Base-by-base conservation (phyloP, 306 rosid genomes). In the Potentilla sterilis region DNA sequence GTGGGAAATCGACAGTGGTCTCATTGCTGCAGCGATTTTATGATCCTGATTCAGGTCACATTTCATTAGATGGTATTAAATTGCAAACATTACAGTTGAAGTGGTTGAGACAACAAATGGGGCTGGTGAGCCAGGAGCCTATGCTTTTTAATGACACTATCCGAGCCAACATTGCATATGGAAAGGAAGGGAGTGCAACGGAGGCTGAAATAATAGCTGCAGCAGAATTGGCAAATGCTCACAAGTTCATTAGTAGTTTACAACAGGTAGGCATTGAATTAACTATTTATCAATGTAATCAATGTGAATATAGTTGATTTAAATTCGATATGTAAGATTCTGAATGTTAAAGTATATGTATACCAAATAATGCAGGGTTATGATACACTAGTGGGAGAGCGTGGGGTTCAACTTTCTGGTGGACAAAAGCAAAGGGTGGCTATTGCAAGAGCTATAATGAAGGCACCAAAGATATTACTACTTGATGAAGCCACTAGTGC, bases 341-440 rank as follows among this genome's bases (percentile, higher is more conserved):
- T 57, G 77, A 28, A 59, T 59, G 66, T 12, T 28, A 19, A 32
- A 59, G 34, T 4, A 11, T 59, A 12, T 59, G 65, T 59, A 28
- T 28, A 28, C 28, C 28, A 28, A 28, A 3, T 28, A 22, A 14
- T 79, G 82, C 80, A 89, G 93, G 97, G 97, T 0, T 92, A 92
- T 65, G 91, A 89, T 55, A 87, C 97, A 32, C 28, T 46, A 32
- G 97, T 89, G 2, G 96, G 97, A 21, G 96, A 92, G 74, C 81
- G 95, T 41, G 97, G 97, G 21, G 75, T 81, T 32, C 95, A 91
- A 32, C 49, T 91, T 21, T 91, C 97, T 0, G 97, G 97, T 2
- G 97, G 97, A 48, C 97, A 91, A 70, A 91, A 91, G 77, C 97
- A 91, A 49, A 75, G 97, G n/a, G 89, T 89, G 68, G 97, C 95